Evolutionary conservation across 106 monocot species (phyloP), one percentile per base, ranked within the genome.

Genomic region (Ottelia alismoides): DNA sequence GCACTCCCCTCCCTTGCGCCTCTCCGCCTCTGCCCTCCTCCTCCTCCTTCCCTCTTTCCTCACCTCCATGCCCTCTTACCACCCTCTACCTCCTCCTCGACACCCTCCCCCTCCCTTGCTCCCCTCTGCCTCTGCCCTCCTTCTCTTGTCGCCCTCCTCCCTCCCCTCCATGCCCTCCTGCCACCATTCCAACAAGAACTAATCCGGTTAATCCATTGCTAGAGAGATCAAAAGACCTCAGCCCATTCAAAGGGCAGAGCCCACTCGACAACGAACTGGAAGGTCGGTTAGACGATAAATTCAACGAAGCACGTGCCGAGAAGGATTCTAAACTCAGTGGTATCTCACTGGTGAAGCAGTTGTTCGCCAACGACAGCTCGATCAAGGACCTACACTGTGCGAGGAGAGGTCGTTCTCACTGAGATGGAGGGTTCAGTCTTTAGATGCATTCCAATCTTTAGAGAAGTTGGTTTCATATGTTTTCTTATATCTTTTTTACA

Each of bases 161-260:
- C n/a, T n/a, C n/a, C n/a, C n/a, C n/a, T n/a, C n/a, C n/a, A n/a
- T n/a, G n/a, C n/a, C n/a, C n/a, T n/a, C n/a, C n/a, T n/a, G n/a
- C n/a, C n/a, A n/a, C n/a, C n/a, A 90, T 65, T 4, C 78, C 85
- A 0, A 4, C 28, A 0, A 90, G 90, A 14, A 98, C 54, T 11
- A 58, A 57, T 0, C 98, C 98, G 2, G 24, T 29, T 1, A 98
- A 62, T 14, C 12, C 53, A 70, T 98, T 98, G 7, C 30, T 31
- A 20, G 90, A 98, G 40, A 98, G 77, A 60, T 98, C 85, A n/a
- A 98, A 69, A 1, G 58, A 71, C 3, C 63, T 25, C 10, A 98
- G 74, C 16, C 61, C 70, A 25, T 61, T 51, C 45, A 90, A 65
- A 22, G 67, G 69, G 79, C 82, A 90, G 18, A 90, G 45, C 21